Conservation (phyloP, 495 filamentous ascomycete species). For the Choiromyces venosus region DNA sequence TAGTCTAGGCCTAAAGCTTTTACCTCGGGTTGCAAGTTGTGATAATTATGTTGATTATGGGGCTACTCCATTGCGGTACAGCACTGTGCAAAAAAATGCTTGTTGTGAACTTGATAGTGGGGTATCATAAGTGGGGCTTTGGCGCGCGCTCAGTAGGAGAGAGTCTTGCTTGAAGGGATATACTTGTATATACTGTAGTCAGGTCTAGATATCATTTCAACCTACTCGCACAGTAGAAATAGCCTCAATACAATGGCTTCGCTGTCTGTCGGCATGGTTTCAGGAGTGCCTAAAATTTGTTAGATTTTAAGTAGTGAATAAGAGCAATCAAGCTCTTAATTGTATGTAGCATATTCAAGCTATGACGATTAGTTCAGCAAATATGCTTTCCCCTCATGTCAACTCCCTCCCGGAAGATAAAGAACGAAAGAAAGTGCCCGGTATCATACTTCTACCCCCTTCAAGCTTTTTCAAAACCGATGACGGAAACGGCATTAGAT, state of each 20-base stretch:
- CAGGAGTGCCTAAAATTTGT: not conserved
- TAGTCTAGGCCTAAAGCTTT: not conserved
- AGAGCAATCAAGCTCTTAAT: no score
- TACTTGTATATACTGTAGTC: not conserved
- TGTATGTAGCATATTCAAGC: no score
- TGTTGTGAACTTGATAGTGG: not conserved
- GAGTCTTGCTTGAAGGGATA: not conserved
- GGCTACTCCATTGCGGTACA: not conserved
- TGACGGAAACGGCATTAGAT: not conserved
- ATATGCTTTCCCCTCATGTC: no score
- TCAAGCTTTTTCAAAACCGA: not conserved
- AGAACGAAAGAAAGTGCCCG: no score
- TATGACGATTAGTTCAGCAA: no score
- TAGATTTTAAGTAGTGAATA: no score
- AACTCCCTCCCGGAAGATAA: no score
- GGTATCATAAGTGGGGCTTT: no score
- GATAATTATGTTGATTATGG: not conserved
- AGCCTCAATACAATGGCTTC: not conserved
- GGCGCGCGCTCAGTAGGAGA: no score
- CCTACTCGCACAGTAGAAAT: not conserved
- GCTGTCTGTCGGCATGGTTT: not conserved
- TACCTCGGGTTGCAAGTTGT: not conserved
- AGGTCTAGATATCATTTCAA: not conserved
- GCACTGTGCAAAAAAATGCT: not conserved
- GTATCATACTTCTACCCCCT: not conserved